Percentiles rank a stretch among this genome's conserved stretches.
Evolutionary conservation across 208 protist genomes (phyloP).

Genomic region (Trypanosomatidae sp.): DNA sequence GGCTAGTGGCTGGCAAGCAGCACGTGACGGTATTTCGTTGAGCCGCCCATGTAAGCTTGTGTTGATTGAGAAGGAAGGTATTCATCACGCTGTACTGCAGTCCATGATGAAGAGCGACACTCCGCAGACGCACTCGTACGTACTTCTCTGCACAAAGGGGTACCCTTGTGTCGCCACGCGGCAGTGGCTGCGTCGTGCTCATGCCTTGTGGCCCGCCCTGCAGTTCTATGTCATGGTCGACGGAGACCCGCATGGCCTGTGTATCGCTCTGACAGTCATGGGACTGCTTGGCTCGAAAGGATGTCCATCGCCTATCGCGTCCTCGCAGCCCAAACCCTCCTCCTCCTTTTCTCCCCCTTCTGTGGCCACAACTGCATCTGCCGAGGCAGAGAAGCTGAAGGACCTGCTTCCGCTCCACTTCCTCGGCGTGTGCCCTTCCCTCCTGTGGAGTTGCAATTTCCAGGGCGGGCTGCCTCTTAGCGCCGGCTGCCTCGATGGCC

Average conservation of each 20-base stretch:
- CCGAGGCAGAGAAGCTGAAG: background rate
- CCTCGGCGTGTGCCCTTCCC: constrained; percentile 15
- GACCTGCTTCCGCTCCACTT: constrained; percentile 22
- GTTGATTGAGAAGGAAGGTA: constrained; percentile 83
- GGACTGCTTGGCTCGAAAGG: constrained; percentile 21
- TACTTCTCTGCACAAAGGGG: constrained; percentile 72
- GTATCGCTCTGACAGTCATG: constrained; percentile 69
- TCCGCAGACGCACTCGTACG: background rate
- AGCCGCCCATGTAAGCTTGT: constrained; percentile 29
- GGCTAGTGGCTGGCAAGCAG: background rate
- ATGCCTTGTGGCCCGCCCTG: constrained; percentile 39
- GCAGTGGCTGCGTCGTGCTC: constrained; percentile 45
- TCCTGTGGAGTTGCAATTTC: constrained; percentile 4
- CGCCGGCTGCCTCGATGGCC: background rate
- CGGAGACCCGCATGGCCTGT: constrained; percentile 79
- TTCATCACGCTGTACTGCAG: constrained; percentile 40
- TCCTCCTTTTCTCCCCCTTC: background rate
- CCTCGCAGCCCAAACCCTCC: background rate
- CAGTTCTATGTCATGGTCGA: constrained; percentile 69
- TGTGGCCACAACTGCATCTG: background rate
- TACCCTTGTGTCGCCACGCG: constrained; percentile 75
- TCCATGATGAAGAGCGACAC: background rate
- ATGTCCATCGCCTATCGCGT: background rate
- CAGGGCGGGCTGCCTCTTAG: background rate
- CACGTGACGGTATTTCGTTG: background rate